Evolutionary conservation across 352 stramenopile species (phyloP), one percentile per base, ranked within the genome.

Genomic region (Globisporangium spiculum): DNA sequence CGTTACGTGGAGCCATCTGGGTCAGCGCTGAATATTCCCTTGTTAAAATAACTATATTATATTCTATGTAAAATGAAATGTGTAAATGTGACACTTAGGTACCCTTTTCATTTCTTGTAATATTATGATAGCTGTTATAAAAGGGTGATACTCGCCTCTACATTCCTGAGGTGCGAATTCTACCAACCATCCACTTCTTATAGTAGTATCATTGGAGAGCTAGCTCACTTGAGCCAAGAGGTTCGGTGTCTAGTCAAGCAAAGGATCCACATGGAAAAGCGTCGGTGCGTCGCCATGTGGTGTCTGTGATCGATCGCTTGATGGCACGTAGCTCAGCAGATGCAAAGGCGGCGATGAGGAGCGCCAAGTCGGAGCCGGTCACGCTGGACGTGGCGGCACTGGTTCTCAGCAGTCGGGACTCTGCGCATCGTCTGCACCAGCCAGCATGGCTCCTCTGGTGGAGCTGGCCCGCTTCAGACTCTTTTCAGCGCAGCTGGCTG

Each of bases 331-430:
- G 24, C n/a, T 8, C 12, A 26, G 22, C 24, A 57, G 30, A 24
- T 16, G 52, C 52, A 57, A 34, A 57, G 52, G 52, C 24, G 22
- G 24, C 26, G 52, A 32, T 24, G 24, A 10, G 9, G 32, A 57
- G 12, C 52, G 52, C 24, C 52, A 34, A 57, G 52, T 57, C 52
- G 52, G 30, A 57, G 52, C 52, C 24, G 34, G 52, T 36, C 52
- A 36, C 22, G 22, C 24, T n/a, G 3, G 52, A 12, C 10, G 4
- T 3, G 16, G 52, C 24, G 12, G 52, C 52, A 57, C 52, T 34
- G 50, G 50, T 26, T 56, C n/a, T 16, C 22, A 24, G n/a, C n/a
- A 32, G 10, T 57, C 24, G 24, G 3, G 8, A 10, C 52, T 26
- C 10, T 57, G 34, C 34, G 7, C 34, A 41, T 41, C 10, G 3